A percentile compares a stretch with the other conserved stretches of the same genome.
These are phyloP conservation scores for Madurella fahalii DNA, from an alignment of 2,329 filamentous ascomycete genomes.

Conservation along the genomic window DNA sequence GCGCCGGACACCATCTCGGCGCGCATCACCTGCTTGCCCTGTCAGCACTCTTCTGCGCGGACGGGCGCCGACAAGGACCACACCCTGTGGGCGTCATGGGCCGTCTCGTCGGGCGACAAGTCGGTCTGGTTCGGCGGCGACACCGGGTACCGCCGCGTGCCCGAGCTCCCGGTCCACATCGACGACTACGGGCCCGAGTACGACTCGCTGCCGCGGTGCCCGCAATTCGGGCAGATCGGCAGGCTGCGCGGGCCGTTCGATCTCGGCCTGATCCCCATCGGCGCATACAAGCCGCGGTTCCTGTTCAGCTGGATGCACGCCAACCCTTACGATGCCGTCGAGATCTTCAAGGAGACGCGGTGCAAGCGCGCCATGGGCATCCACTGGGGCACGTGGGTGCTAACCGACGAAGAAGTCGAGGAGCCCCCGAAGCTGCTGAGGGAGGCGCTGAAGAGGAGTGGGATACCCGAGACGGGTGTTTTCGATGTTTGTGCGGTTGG, in stretches of 20 bases:
- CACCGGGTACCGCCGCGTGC: constrained; percentile 82
- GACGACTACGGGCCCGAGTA: constrained; percentile 72
- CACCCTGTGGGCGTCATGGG: constrained; percentile 89
- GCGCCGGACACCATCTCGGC: constrained; percentile 57
- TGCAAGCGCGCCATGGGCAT: constrained; percentile 79
- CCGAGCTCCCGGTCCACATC: constrained; percentile 51
- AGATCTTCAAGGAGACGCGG: constrained; percentile 80
- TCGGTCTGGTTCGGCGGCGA: constrained; percentile 89
- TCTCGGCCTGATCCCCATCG: constrained; percentile 87
- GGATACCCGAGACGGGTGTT: constrained; percentile 64
- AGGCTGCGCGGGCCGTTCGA: constrained; percentile 79
- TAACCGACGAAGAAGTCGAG: constrained; percentile 79
- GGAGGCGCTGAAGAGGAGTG: constrained; percentile 65
- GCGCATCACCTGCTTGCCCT: constrained; percentile 72
- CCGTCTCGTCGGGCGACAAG: constrained; percentile 65
- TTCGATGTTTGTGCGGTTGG: constrained; percentile 85
- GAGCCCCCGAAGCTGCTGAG: constrained; percentile 73
- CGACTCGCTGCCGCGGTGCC: constrained; percentile 66
- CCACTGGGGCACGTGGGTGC: constrained; percentile 88
- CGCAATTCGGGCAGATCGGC: constrained; percentile 83
- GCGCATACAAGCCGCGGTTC: constrained; percentile 71
- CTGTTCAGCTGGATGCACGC: constrained; percentile 81
- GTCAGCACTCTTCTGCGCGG: constrained; percentile 76
- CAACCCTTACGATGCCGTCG: constrained; percentile 80
- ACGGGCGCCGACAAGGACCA: constrained; percentile 63